A percentile compares a stretch with the other conserved stretches of the same genome.
Evolutionary conservation across 192 early-diverging fungal species (phyloP).

Genomic region (Podila epigama): DNA sequence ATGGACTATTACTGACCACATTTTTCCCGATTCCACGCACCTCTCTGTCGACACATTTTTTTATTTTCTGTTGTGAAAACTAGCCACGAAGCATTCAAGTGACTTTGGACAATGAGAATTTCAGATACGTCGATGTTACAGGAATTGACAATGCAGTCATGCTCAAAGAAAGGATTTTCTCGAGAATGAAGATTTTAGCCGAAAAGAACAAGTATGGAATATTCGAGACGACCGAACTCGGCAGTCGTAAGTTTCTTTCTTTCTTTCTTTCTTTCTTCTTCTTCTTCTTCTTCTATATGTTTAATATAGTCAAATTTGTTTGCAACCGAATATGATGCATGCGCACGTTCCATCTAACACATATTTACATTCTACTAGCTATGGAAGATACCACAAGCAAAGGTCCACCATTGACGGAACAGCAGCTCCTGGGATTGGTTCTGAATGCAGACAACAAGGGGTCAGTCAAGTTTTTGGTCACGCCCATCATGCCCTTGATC

Average conservation of each 20-base stretch:
- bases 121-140: constrained; percentile 42
- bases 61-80: no score
- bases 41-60: no score
- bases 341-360: neutral
- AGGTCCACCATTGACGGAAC: constrained; percentile 31
- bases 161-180: constrained; percentile 49
- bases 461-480: constrained; percentile 41
- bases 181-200: constrained; percentile 42
- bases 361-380: constrained; percentile 2
- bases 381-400: constrained; percentile 15
- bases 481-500: constrained; percentile 40
- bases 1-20: no score
- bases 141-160: constrained; percentile 32
- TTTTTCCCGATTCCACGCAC: no score
- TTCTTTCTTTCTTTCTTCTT: no score
- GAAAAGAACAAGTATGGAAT: constrained; percentile 51
- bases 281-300: no score
- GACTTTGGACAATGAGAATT: constrained; percentile 47
- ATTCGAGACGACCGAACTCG: constrained; percentile 43
- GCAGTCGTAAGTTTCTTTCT: constrained; percentile 25
- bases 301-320: no score
- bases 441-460: constrained; percentile 26
- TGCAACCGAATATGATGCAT: neutral
- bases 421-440: constrained; percentile 28
- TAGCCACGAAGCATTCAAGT: constrained; percentile 44